These are phyloP conservation scores for Strobilomyces echinocephalus DNA, from an alignment of 768 basidiomycete species.

Conservation along the genomic window DNA sequence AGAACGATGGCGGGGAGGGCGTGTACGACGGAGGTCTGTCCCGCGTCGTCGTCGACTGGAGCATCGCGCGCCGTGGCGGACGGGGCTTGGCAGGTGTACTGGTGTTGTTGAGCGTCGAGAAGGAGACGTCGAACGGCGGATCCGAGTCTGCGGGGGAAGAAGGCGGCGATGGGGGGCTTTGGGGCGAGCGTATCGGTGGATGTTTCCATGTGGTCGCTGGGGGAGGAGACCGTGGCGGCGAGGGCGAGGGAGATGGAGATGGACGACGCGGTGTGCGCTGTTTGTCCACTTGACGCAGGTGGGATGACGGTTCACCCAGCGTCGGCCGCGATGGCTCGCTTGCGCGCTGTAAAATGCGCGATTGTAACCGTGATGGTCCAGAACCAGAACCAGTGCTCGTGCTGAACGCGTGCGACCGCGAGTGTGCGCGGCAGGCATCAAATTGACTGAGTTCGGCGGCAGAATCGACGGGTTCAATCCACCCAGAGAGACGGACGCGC, in stretches of 20 bases:
- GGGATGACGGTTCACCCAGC: neutral
- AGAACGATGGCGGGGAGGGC: conserved; percentile 15
- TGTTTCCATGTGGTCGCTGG: neutral
- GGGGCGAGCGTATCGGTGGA: neutral
- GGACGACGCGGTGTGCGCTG: neutral
- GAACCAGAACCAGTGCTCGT: neutral
- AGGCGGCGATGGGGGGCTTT: conserved; percentile 8
- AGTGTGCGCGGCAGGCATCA: conserved; percentile 29
- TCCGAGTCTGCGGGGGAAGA: conserved; percentile 9
- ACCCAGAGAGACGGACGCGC: conserved; percentile 47
- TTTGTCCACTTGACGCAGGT: neutral
- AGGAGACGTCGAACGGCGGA: conserved; percentile 21
- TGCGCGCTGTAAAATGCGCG: neutral
- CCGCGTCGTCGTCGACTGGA: neutral
- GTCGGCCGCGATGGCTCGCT: neutral
- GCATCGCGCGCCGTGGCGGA: neutral
- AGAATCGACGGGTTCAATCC: conserved; percentile 52
- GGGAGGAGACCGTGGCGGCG: neutral
- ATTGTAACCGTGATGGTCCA: neutral
- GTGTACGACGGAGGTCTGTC: conserved; percentile 16
- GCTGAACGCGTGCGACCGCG: neutral
- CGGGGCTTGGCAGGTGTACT: conserved; percentile 28
- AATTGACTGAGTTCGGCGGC: conserved; percentile 49
- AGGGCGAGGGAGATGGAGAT: neutral
- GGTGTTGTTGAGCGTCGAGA: conserved; percentile 22